Percentiles rank a stretch among this genome's conserved stretches.
These are phyloP conservation scores for Lactifluus echinatus DNA, from an alignment of 768 basidiomycete genomes.

Conservation along the genomic window DNA sequence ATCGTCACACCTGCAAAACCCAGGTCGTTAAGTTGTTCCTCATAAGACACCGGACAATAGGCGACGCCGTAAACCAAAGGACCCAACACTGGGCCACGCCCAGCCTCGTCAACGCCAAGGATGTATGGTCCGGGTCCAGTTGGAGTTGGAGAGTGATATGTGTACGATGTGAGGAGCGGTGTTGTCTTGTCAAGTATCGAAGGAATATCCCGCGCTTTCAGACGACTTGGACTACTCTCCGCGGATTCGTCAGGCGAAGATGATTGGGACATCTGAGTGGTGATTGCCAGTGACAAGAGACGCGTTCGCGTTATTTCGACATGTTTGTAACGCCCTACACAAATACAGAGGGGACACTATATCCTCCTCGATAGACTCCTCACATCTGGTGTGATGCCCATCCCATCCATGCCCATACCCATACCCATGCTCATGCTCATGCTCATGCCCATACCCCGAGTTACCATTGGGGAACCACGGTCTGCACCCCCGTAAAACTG, in stretches of 20 bases:
- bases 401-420: conserved; percentile 20
- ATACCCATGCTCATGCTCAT: not conserved
- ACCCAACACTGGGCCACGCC: conserved; percentile 89
- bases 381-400: conserved; percentile 20
- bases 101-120: conserved; percentile 98
- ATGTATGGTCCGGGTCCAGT: conserved; percentile 75
- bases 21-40: conserved; percentile 60
- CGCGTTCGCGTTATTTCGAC: conserved; percentile 19
- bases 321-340: conserved; percentile 2
- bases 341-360: not conserved
- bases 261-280: conserved; percentile 5
- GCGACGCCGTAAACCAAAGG: conserved; percentile 96
- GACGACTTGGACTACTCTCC: not conserved
- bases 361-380: conserved; percentile 18
- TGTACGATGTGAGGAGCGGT: conserved; percentile 62
- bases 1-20: conserved; percentile 76
- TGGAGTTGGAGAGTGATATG: conserved; percentile 66
- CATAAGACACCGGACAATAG: conserved; percentile 78
- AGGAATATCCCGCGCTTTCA: conserved; percentile 30
- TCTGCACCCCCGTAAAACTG: conserved; percentile 35
- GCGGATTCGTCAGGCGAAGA: not conserved
- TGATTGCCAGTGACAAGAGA: not conserved
- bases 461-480: conserved; percentile 18
- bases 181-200: conserved; percentile 51
- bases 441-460: conserved; percentile 7